Evolutionary conservation across 208 protist genomes (phyloP).

Genomic region (Acanthamoeba lugdunensis): DNA sequence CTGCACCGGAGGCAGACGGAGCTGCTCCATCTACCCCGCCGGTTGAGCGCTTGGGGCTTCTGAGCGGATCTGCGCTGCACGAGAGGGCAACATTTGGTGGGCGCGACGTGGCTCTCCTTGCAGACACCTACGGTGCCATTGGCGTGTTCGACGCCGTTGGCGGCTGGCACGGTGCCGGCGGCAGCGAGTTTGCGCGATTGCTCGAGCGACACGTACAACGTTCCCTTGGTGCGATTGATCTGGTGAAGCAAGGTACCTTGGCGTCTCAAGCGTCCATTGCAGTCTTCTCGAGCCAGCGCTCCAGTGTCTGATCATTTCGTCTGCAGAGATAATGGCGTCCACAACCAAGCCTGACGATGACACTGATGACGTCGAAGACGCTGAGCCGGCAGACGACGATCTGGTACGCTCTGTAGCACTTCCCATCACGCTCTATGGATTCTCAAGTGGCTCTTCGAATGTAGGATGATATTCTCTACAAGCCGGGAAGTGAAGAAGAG

Average conservation of each 20-base stretch:
- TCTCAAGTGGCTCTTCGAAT: no score
- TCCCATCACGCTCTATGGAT: no score
- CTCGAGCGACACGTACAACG: neutral
- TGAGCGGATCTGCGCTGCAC: neutral
- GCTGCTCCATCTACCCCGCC: neutral
- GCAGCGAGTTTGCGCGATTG: neutral
- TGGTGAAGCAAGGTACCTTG: neutral
- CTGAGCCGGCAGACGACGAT: neutral
- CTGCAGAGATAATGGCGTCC: neutral
- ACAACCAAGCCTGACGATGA: neutral
- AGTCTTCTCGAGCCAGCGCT: neutral
- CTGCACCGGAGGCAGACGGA: neutral
- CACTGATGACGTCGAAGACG: conserved; percentile 28
- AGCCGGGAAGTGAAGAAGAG: neutral
- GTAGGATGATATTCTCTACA: conserved; percentile 11
- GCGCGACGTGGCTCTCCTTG: conserved; percentile 21
- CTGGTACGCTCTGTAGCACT: no score
- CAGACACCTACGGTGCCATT: neutral
- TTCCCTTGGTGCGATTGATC: neutral
- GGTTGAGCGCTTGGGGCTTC: neutral
- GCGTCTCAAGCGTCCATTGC: no score
- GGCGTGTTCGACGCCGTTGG: conserved; percentile 50
- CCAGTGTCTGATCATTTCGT: neutral
- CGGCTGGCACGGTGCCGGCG: neutral
- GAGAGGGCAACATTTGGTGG: neutral